Conservation (phyloP, 1,284 basidiomycete genomes). For the Rhodotorula glutinis region DNA sequence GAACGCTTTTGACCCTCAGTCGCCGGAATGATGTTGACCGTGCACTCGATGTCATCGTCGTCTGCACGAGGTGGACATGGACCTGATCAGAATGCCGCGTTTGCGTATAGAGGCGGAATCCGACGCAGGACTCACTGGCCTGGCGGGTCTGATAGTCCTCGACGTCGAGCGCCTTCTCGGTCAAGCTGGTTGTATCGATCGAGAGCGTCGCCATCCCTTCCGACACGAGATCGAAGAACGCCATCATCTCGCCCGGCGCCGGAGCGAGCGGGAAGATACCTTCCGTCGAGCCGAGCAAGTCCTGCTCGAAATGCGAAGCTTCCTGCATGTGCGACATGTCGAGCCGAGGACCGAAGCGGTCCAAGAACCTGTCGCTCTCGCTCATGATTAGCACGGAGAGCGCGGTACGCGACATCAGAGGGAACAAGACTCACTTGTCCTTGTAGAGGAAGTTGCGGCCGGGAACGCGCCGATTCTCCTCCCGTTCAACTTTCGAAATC, state of each 20-base stretch:
- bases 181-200: conserved; percentile 56
- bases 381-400: background rate
- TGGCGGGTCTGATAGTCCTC: conserved; percentile 60
- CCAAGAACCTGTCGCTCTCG: conserved; percentile 10
- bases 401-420: no score
- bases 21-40: conserved; percentile 33
- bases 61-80: conserved; percentile 52
- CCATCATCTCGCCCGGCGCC: conserved; percentile 69
- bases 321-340: conserved; percentile 8
- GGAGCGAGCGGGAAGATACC: conserved; percentile 68
- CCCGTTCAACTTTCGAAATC: conserved; percentile 36
- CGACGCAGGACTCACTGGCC: conserved; percentile 70
- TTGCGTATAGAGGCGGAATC: background rate
- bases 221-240: conserved; percentile 66
- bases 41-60: conserved; percentile 52
- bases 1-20: conserved; percentile 7
- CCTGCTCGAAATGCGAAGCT: conserved; percentile 13
- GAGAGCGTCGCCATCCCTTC: conserved; percentile 65
- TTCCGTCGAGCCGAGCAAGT: conserved; percentile 48
- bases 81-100: no score
- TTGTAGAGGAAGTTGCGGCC: conserved; percentile 15
- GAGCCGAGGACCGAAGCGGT: conserved; percentile 11
- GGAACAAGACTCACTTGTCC: conserved; percentile 10
- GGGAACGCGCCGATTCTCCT: conserved; percentile 41
- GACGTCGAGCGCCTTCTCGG: conserved; percentile 50